A percentile compares a stretch with the other conserved stretches of the same genome.
Conservation (phyloP, 78 protist species). For the Dictyostelium firmibasis region DNA sequence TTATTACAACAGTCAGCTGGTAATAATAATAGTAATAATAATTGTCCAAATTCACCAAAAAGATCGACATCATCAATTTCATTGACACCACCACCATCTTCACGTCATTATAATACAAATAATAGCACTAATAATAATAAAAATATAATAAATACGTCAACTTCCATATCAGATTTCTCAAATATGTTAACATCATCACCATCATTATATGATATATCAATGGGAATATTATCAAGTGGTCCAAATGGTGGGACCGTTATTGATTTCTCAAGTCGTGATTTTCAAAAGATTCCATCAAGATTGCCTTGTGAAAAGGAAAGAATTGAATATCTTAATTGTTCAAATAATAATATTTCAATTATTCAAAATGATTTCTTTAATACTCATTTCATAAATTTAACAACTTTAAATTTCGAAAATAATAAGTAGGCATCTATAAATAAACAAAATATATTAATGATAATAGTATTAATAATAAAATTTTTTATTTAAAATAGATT, state of each 20-base stretch:
- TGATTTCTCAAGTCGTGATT: constrained; percentile 46
- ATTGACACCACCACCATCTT: neutral
- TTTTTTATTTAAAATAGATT: neutral
- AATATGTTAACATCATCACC: constrained; percentile 4
- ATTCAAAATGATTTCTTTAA: constrained; percentile 55
- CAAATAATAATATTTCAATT: neutral
- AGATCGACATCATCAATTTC: neutral
- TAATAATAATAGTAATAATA: neutral
- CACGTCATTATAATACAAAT: neutral
- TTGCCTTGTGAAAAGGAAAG: constrained; percentile 61
- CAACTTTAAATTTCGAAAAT: constrained; percentile 43
- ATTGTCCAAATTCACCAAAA: neutral
- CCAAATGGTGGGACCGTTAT: constrained; percentile 41
- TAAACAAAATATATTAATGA: neutral
- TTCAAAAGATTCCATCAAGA: constrained; percentile 31
- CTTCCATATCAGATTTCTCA: constrained; percentile 65
- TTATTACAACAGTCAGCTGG: neutral
- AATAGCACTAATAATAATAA: neutral
- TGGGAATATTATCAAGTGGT: constrained; percentile 44
- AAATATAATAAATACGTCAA: constrained; percentile 17
- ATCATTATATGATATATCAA: constrained; percentile 16
- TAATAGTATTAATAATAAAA: neutral
- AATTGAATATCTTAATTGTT: constrained; percentile 26
- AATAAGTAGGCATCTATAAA: constrained; percentile 28
- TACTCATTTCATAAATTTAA: neutral